A percentile compares a stretch with the other conserved stretches of the same genome.
Evolutionary conservation across 2,329 filamentous ascomycete genomes (phyloP).

Genomic region (Chaetomiaceae sp.): DNA sequence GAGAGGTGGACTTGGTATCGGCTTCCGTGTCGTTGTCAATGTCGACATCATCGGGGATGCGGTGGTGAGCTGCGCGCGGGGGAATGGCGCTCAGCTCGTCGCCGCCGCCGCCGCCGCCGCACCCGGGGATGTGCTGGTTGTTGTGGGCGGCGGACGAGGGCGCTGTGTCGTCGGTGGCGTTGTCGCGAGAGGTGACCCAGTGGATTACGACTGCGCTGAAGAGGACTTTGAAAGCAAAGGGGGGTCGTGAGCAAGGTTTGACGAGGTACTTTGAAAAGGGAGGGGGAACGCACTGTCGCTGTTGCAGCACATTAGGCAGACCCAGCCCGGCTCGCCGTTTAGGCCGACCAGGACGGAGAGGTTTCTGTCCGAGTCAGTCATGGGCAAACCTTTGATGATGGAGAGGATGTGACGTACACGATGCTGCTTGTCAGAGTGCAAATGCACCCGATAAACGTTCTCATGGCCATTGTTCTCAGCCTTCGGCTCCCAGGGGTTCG

Average conservation of each 20-base stretch:
- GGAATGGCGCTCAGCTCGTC: slow-evolving; percentile 6
- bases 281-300: slow-evolving; percentile 47
- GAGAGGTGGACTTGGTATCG: not conserved
- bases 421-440: slow-evolving; percentile 56
- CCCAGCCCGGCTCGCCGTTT: slow-evolving; percentile 57
- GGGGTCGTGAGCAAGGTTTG: not conserved
- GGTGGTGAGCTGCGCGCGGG: not conserved
- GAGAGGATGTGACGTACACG: slow-evolving; percentile 41
- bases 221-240: slow-evolving; percentile 29
- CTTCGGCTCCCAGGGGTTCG: slow-evolving; percentile 39
- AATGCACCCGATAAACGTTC: slow-evolving; percentile 56
- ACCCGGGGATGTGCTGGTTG: not conserved
- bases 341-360: slow-evolving; percentile 55
- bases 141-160: not conserved
- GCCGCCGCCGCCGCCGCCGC: not conserved
- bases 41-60: not conserved
- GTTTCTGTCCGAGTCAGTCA: slow-evolving; percentile 42
- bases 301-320: slow-evolving; percentile 63
- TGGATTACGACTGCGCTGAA: slow-evolving; percentile 55
- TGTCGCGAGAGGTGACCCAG: slow-evolving; percentile 52
- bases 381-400: not conserved
- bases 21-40: slow-evolving; percentile 1
- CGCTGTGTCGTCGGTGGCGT: not conserved
- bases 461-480: slow-evolving; percentile 49
- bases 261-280: no score